Conservation (phyloP, 305 asterid genomes). For the Solanum chacoense region DNA sequence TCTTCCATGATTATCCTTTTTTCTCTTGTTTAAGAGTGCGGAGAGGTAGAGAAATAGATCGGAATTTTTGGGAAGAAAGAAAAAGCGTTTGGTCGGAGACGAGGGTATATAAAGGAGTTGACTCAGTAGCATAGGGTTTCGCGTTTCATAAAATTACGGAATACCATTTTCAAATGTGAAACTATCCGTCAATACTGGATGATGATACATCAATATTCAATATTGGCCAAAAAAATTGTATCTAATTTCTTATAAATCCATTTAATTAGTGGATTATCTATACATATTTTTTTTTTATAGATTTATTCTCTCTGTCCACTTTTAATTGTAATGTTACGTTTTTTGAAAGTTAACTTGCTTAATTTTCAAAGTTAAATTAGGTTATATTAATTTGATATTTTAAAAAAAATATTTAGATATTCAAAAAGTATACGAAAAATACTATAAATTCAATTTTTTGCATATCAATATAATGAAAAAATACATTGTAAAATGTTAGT, state of each 20-base stretch:
- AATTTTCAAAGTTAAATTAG: no score
- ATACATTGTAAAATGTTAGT: no score
- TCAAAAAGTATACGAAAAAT: no score
- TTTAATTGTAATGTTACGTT: no score
- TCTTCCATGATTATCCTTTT: constrained; percentile 28
- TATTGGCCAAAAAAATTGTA: not conserved
- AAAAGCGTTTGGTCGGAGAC: not conserved
- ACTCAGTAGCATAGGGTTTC: not conserved
- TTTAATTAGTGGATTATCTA: no score
- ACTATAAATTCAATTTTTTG: no score
- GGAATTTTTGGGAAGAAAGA: not conserved
- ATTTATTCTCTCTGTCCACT: no score
- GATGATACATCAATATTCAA: not conserved
- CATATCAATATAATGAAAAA: not conserved
- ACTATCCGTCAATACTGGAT: not conserved
- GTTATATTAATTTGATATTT: no score
- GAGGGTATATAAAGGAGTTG: not conserved
- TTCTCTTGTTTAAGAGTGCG: not conserved
- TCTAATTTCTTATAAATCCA: not conserved
- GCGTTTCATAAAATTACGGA: not conserved
- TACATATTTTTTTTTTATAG: not conserved
- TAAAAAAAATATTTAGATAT: no score
- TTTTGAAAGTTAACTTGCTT: no score
- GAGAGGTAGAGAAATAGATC: not conserved
- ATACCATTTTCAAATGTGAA: not conserved